Evolutionary conservation across 2,329 filamentous ascomycete species (phyloP).

Genomic region (Coleophoma cylindrospora): DNA sequence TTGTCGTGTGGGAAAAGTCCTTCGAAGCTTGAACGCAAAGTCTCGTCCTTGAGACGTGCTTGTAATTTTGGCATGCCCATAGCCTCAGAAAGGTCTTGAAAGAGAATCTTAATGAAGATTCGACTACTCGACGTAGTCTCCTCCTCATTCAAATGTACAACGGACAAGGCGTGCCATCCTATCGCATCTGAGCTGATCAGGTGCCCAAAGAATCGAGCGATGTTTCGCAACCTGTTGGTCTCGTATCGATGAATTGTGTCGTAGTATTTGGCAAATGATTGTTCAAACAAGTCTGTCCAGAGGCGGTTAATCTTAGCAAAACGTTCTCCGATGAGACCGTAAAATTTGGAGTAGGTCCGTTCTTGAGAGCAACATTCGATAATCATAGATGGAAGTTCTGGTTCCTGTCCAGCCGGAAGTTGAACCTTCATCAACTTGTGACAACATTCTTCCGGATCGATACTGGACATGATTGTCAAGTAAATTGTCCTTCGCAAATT

Average conservation of each 20-base stretch:
- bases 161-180: conserved; percentile 83
- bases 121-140: conserved; percentile 94
- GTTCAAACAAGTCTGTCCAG: conserved; percentile 90
- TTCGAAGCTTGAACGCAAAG: conserved; percentile 70
- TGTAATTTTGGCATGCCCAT: conserved; percentile 79
- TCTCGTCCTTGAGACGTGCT: conserved; percentile 71
- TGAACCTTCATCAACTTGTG: conserved; percentile 97
- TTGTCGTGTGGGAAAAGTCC: conserved; percentile 90
- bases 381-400: conserved; percentile 92
- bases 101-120: conserved; percentile 97
- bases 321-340: conserved; percentile 86
- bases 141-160: conserved; percentile 89
- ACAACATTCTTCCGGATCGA: conserved; percentile 92
- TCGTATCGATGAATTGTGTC: conserved; percentile 97
- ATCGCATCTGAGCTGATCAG: conserved; percentile 83
- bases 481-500: conserved; percentile 93
- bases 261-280: conserved; percentile 88
- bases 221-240: conserved; percentile 90
- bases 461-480: conserved; percentile 93
- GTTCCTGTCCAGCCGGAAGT: conserved; percentile 79
- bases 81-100: conserved; percentile 85
- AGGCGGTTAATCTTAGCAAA: conserved; percentile 95
- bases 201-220: conserved; percentile 92
- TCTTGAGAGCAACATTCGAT: conserved; percentile 96
- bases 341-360: conserved; percentile 96